phyloP scores from a whole-genome alignment of 495 filamentous ascomycete genomes.

The Tuber indicum region DNA sequence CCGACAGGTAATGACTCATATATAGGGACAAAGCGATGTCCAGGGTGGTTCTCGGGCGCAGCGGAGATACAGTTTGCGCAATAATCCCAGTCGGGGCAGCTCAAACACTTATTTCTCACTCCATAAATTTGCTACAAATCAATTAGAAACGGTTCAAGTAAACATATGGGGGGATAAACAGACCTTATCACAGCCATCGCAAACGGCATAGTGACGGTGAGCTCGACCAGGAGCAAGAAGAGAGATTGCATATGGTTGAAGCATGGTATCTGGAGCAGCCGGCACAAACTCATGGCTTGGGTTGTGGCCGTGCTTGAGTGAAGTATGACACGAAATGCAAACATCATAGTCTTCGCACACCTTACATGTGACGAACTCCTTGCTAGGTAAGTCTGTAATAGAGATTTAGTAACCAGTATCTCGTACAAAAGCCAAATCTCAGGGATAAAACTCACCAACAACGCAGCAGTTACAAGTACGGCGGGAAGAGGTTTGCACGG shows the following conservation, averaged over 20 bases:
- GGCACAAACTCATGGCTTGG: constrained; percentile 75
- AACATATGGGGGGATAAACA: constrained; percentile 16
- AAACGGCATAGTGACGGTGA: constrained; percentile 76
- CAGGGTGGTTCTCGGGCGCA: constrained; percentile 62
- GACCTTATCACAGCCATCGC: constrained; percentile 88
- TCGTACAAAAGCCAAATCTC: not conserved
- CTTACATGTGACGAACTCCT: constrained; percentile 75
- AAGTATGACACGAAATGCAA: constrained; percentile 71
- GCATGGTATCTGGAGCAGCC: constrained; percentile 52
- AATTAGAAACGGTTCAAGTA: constrained; percentile 39
- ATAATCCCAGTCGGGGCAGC: constrained; percentile 97
- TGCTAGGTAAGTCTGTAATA: constrained; percentile 60
- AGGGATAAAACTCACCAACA: constrained; percentile 51
- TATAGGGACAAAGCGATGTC: constrained; percentile 84
- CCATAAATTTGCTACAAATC: constrained; percentile 62
- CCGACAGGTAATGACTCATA: constrained; percentile 63
- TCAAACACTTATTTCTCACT: constrained; percentile 92
- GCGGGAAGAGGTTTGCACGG: constrained; percentile 10
- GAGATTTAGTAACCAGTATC: constrained; percentile 14
- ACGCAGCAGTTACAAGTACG: constrained; percentile 94
- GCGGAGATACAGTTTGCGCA: constrained; percentile 69
- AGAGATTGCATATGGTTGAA: constrained; percentile 53
- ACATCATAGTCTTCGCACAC: constrained; percentile 87
- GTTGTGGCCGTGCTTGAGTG: constrained; percentile 81
- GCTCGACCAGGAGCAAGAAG: constrained; percentile 77